A percentile compares a stretch with the other conserved stretches of the same genome.
phyloP scores from a whole-genome alignment of 177 flowering plant genomes.

The Telopea speciosissima region DNA sequence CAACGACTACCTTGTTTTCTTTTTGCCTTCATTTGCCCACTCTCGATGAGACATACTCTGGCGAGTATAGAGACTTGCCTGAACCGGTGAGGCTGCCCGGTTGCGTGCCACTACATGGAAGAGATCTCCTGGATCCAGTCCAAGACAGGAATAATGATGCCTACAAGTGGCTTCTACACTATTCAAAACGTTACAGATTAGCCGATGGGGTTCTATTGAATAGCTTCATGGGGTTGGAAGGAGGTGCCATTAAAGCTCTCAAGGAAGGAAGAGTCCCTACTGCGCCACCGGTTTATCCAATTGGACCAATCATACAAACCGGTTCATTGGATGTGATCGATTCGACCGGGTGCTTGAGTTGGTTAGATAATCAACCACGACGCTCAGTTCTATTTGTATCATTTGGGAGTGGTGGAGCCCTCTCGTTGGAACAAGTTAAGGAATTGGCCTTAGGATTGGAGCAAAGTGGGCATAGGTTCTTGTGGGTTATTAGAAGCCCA shows the following conservation, averaged over 20 bases:
- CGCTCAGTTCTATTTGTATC: constrained; percentile 18
- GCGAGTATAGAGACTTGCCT: constrained; percentile 29
- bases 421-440: constrained; percentile 7
- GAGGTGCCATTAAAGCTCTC: constrained; percentile 21
- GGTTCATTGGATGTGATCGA: not conserved
- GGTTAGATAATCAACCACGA: constrained; percentile 20
- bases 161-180: constrained; percentile 21
- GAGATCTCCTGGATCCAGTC: constrained; percentile 23
- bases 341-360: constrained; percentile 1
- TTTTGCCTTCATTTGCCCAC: constrained; percentile 14
- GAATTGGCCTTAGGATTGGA: constrained; percentile 22
- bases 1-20: constrained; percentile 20
- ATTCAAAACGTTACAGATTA: constrained; percentile 1
- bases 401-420: constrained; percentile 24
- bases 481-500: constrained; percentile 22
- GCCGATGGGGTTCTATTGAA: constrained; percentile 36
- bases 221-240: constrained; percentile 25
- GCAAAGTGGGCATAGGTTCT: constrained; percentile 18
- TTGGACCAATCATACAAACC: constrained; percentile 35
- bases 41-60: constrained; percentile 15
- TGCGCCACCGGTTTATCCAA: constrained; percentile 26
- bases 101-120: constrained; percentile 26
- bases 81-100: constrained; percentile 34
- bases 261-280: not conserved
- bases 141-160: constrained; percentile 28